phyloP scores from a whole-genome alignment of 1,139 yeast genomes.

The Candida albicans region DNA sequence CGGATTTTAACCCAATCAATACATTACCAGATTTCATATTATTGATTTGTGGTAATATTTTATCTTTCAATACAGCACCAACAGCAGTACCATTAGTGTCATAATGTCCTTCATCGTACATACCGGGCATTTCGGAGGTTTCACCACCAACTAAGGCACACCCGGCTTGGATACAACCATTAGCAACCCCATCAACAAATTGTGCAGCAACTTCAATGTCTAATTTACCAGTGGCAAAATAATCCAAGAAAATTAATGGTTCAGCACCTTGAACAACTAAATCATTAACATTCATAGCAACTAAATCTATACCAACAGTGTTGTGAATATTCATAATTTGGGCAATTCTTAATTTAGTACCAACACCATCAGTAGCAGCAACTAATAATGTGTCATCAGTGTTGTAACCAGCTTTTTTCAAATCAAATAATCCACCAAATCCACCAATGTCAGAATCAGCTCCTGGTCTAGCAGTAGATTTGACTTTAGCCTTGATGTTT shows the following conservation, averaged over 20 bases:
- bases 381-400: conserved; percentile 77
- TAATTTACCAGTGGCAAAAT: conserved; percentile 92
- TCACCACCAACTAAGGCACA: conserved; percentile 99
- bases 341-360: conserved; percentile 94
- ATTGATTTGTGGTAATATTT: conserved; percentile 68
- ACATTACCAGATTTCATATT: conserved; percentile 79
- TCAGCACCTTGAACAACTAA: conserved; percentile 98
- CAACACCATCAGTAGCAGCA: conserved; percentile 99
- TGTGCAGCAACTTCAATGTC: conserved; percentile 82
- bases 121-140: conserved; percentile 99
- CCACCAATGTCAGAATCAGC: conserved; percentile 99
- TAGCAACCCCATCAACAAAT: conserved; percentile 93
- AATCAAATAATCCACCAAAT: conserved; percentile 94
- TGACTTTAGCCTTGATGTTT: conserved; percentile 85
- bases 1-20: conserved; percentile 81
- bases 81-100: conserved; percentile 98
- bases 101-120: conserved; percentile 92
- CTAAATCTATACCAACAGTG: conserved; percentile 97
- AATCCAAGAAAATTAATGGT: conserved; percentile 92
- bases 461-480: conserved; percentile 94
- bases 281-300: conserved; percentile 98
- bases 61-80: conserved; percentile 89
- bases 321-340: conserved; percentile 86
- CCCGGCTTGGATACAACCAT: conserved; percentile 92
- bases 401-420: conserved; percentile 83